phyloP scores from a whole-genome alignment of 2,329 filamentous ascomycete species.

The Neobulgaria alba region DNA sequence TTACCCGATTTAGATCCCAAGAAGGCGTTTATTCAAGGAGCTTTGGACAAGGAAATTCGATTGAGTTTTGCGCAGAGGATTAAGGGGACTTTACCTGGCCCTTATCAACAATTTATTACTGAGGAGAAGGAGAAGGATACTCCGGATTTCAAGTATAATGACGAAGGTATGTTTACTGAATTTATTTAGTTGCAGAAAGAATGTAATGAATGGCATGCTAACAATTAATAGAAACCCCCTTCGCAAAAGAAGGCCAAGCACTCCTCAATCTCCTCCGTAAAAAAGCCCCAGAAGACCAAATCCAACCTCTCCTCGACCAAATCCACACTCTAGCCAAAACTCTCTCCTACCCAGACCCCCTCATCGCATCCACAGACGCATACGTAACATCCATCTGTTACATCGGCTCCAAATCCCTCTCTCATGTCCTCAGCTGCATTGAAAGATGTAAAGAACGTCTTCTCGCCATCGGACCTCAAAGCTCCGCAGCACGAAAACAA shows the following conservation, averaged over 20 bases:
- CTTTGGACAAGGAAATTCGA: conserved; percentile 92
- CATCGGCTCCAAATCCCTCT: conserved; percentile 90
- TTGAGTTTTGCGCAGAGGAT: conserved; percentile 94
- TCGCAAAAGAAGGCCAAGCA: conserved; percentile 75
- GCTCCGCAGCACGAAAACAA: conserved; percentile 69
- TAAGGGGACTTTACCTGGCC: conserved; percentile 80
- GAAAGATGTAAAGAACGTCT: conserved; percentile 89
- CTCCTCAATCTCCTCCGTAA: conserved; percentile 70
- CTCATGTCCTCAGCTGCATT: conserved; percentile 90
- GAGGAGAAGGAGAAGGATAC: conserved; percentile 88
- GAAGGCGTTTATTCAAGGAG: conserved; percentile 87
- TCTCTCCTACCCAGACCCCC: conserved; percentile 60
- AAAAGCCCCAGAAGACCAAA: conserved; percentile 78
- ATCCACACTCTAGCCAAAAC: conserved; percentile 74
- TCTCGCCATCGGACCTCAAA: conserved; percentile 66
- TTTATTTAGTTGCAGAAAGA: neutral
- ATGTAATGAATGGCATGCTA: conserved; percentile 9
- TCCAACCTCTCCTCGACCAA: conserved; percentile 69
- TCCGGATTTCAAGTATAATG: conserved; percentile 87
- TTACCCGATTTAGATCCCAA: conserved; percentile 71
- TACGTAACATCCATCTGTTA: conserved; percentile 91
- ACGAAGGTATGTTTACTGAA: conserved; percentile 57
- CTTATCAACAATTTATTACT: conserved; percentile 73
- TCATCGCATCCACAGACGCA: conserved; percentile 83
- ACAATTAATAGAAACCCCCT: conserved; percentile 58